Evolutionary conservation across 1,284 basidiomycete genomes (phyloP).

Genomic region (Meripilus lineatus): DNA sequence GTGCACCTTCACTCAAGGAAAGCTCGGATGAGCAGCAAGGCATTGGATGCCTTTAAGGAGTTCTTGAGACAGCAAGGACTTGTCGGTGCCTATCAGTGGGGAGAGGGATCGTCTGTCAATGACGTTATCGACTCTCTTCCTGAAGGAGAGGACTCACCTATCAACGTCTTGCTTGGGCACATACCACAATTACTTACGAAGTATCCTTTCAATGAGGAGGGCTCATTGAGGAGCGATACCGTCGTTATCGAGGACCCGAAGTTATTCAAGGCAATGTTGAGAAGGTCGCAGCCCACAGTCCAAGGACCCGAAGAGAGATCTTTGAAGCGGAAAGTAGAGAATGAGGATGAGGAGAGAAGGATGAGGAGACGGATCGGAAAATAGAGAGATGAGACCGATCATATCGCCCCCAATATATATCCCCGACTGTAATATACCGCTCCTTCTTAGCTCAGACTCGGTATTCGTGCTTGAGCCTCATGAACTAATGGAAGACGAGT

Average conservation of each 20-base stretch:
- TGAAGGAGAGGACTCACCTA: constrained; percentile 35
- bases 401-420: too few species aligned
- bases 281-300: constrained; percentile 44
- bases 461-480: too few species aligned
- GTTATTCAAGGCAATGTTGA: constrained; percentile 64
- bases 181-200: constrained; percentile 51
- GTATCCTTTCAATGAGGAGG: constrained; percentile 45
- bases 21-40: constrained; percentile 61
- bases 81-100: constrained; percentile 48
- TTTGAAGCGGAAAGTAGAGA: too few species aligned
- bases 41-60: constrained; percentile 60
- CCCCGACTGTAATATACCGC: too few species aligned
- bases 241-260: constrained; percentile 65
- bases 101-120: constrained; percentile 38
- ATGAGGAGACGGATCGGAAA: too few species aligned
- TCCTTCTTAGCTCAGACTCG: too few species aligned
- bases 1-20: constrained; percentile 77
- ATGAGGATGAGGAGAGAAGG: too few species aligned
- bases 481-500: too few species aligned
- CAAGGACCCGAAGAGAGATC: too few species aligned
- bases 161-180: constrained; percentile 44
- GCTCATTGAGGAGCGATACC: constrained; percentile 44
- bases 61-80: constrained; percentile 49
- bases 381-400: too few species aligned
- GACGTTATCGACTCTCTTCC: constrained; percentile 39